A percentile compares a stretch with the other conserved stretches of the same genome.
phyloP scores from a whole-genome alignment of 1,139 yeast genomes.

The Meyerozyma athensensis region DNA sequence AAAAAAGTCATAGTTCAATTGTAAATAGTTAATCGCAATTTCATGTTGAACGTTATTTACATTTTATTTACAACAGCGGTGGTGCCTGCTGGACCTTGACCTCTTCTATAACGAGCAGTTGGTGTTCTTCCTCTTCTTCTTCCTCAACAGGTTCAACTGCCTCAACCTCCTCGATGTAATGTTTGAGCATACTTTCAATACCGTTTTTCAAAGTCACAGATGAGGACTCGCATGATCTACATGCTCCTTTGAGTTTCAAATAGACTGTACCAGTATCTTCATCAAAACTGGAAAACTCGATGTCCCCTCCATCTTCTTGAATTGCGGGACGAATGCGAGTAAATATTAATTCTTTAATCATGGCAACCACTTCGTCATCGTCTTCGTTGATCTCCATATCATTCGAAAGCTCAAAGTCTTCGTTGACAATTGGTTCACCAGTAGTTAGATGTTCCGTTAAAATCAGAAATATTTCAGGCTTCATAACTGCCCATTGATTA shows the following conservation, averaged over 20 bases:
- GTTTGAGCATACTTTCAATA: constrained; percentile 75
- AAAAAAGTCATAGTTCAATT: constrained; percentile 1
- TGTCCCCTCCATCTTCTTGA: constrained; percentile 83
- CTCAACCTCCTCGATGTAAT: constrained; percentile 74
- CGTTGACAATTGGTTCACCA: constrained; percentile 55
- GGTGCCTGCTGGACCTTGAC: neutral
- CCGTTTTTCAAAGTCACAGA: constrained; percentile 75
- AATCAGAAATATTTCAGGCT: constrained; percentile 84
- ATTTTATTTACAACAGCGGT: constrained; percentile 1
- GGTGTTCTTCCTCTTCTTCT: constrained; percentile 34
- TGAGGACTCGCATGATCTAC: constrained; percentile 74
- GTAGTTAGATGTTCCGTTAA: constrained; percentile 79
- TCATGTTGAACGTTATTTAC: neutral
- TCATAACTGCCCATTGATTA: constrained; percentile 68
- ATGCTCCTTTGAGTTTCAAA: constrained; percentile 69
- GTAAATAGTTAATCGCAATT: neutral
- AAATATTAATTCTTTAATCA: constrained; percentile 89
- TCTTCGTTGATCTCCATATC: constrained; percentile 48
- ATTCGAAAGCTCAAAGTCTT: constrained; percentile 21
- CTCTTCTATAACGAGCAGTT: neutral
- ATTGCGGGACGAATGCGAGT: constrained; percentile 95
- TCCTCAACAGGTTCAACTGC: constrained; percentile 47
- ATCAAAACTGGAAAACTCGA: constrained; percentile 63
- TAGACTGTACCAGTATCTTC: constrained; percentile 63
- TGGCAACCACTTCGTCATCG: constrained; percentile 75